phyloP scores from a whole-genome alignment of 2,329 filamentous ascomycete species.

The Ophiosphaerella korrae region DNA sequence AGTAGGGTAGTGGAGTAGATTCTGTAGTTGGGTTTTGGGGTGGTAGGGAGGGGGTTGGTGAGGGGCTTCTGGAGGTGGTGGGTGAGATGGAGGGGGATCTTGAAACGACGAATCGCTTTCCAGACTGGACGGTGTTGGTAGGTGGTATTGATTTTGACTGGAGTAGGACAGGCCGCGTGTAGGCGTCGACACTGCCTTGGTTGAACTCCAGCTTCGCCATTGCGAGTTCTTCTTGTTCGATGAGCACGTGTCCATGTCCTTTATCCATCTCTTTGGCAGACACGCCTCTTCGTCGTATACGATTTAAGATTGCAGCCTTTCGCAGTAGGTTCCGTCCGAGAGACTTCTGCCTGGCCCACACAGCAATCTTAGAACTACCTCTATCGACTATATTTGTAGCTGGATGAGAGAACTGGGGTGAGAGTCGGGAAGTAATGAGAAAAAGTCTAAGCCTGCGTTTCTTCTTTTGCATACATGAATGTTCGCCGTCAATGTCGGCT shows the following conservation, averaged over 20 bases:
- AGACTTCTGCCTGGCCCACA: conserved; percentile 55
- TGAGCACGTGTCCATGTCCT: conserved; percentile 21
- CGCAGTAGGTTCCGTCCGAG: conserved; percentile 61
- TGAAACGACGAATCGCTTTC: conserved; percentile 19
- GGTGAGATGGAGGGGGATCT: conserved; percentile 22
- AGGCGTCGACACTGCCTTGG: conserved; percentile 40
- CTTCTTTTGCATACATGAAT: conserved; percentile 62
- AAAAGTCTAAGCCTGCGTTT: conserved; percentile 67
- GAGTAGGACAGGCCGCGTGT: conserved; percentile 31
- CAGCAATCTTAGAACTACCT: conserved; percentile 56
- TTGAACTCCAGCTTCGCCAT: conserved; percentile 37
- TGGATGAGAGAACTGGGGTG: conserved; percentile 70
- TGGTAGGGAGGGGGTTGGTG: conserved; percentile 19
- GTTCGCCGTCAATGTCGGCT: conserved; percentile 62
- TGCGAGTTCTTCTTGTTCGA: conserved; percentile 38
- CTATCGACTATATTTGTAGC: conserved; percentile 72
- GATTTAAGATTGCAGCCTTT: conserved; percentile 70
- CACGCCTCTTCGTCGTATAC: conserved; percentile 54
- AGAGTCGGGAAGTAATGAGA: conserved; percentile 72
- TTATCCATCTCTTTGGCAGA: conserved; percentile 23
- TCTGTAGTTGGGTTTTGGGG: conserved; percentile 8
- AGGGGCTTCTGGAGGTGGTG: conserved; percentile 24
- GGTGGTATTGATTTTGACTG: conserved; percentile 19
- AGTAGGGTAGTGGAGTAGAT: conserved; percentile 12
- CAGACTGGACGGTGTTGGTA: conserved; percentile 15